Conservation (phyloP, 371 early-diverging fungal species). For the Fennellomyces sp. region DNA sequence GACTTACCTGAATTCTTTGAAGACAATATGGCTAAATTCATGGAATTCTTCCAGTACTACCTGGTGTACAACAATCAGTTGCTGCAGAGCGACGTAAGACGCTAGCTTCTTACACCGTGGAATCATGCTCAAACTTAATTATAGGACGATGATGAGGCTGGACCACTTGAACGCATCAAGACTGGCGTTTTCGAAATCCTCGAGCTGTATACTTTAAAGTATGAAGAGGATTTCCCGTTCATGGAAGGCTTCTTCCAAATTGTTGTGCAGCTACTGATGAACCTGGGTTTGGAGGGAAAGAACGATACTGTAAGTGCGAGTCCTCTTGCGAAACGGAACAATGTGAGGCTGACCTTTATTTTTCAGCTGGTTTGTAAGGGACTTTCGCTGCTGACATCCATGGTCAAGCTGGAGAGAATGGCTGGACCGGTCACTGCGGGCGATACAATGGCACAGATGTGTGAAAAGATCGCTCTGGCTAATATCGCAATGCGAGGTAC, state of each 20-base stretch:
- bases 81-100: constrained; percentile 63
- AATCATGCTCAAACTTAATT: too few relatives aligned
- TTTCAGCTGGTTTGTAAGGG: constrained; percentile 84
- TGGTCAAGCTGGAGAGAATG: constrained; percentile 80
- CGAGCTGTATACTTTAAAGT: constrained; percentile 86
- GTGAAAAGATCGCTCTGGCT: constrained; percentile 91
- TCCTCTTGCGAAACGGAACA: not conserved
- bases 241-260: constrained; percentile 82
- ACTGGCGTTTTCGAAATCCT: constrained; percentile 89
- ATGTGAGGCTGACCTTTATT: constrained; percentile 1
- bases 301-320: constrained; percentile 81
- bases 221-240: constrained; percentile 85
- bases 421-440: constrained; percentile 68
- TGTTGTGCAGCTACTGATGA: constrained; percentile 84
- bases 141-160: constrained; percentile 87
- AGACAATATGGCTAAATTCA: constrained; percentile 80
- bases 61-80: constrained; percentile 78
- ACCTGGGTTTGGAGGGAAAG: constrained; percentile 68
- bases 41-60: constrained; percentile 85
- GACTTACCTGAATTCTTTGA: constrained; percentile 97
- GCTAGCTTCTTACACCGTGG: too few relatives aligned
- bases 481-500: constrained; percentile 85
- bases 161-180: constrained; percentile 85
- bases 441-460: constrained; percentile 77
- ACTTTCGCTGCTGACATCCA: constrained; percentile 86